phyloP scores from a whole-genome alignment of 176 grass and related monocot species.

The Musa schizocarpa region DNA sequence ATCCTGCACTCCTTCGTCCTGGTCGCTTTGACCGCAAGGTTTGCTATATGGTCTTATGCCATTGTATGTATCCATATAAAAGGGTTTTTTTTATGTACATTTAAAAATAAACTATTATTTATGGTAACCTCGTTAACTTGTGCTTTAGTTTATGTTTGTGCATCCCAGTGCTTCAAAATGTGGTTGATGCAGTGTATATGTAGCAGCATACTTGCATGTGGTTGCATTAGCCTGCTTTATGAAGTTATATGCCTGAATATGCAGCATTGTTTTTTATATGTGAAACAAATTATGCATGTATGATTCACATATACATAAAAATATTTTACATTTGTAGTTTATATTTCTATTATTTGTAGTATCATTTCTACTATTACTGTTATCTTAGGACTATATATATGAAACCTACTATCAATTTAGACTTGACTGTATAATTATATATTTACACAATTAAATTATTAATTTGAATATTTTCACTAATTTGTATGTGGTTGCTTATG shows the following conservation, averaged over 20 bases:
- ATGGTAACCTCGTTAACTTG: background rate
- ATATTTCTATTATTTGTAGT: background rate
- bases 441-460: too few species aligned
- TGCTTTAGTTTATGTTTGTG: background rate
- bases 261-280: background rate
- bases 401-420: too few species aligned
- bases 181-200: background rate
- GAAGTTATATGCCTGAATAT: background rate
- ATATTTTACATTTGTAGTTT: background rate
- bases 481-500: too few species aligned
- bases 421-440: too few species aligned
- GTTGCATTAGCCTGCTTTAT: background rate
- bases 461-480: too few species aligned
- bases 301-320: background rate
- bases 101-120: background rate
- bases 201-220: too few species aligned
- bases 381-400: too few species aligned
- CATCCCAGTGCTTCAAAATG: background rate
- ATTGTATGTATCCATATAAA: background rate
- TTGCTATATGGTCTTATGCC: background rate
- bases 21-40: slow-evolving; percentile 42
- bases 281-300: background rate
- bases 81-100: background rate
- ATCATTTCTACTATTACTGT: background rate
- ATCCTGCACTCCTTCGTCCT: slow-evolving; percentile 32